These are phyloP conservation scores for Fusarium chaquense DNA, from an alignment of 2,329 filamentous ascomycete species.

Conservation along the genomic window DNA sequence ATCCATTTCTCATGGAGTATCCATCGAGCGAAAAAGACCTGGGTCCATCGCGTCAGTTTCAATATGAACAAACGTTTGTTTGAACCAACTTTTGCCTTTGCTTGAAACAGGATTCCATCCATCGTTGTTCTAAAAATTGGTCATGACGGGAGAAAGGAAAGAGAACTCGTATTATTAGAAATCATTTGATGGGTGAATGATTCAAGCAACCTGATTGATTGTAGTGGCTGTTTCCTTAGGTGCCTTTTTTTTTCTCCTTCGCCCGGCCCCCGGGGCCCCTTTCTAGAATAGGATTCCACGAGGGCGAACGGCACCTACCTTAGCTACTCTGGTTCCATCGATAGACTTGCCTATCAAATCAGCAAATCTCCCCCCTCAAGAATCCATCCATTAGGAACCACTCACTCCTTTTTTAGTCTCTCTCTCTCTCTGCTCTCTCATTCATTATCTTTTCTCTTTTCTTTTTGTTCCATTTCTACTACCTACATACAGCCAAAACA, in stretches of 20 bases:
- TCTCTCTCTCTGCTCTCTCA: constrained; percentile 18
- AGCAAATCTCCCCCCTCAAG: constrained; percentile 36
- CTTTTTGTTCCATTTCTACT: constrained; percentile 7
- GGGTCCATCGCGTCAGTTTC: constrained; percentile 9
- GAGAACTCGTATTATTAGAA: not conserved
- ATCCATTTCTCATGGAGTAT: not conserved
- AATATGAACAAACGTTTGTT: constrained; percentile 12
- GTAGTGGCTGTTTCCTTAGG: constrained; percentile 25
- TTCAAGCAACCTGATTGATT: constrained; percentile 24
- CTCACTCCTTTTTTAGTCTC: constrained; percentile 21
- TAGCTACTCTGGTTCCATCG: constrained; percentile 12
- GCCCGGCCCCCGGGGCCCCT: constrained; percentile 30
- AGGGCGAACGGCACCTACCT: constrained; percentile 32
- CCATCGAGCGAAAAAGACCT: not conserved
- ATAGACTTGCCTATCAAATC: constrained; percentile 30
- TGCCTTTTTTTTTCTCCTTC: constrained; percentile 17
- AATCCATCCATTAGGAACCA: constrained; percentile 8
- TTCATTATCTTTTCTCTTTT: constrained; percentile 17
- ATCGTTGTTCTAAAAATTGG: not conserved
- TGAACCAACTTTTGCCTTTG: constrained; percentile 25
- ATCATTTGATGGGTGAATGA: constrained; percentile 20
- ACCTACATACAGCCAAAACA: not conserved
- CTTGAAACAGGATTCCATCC: not conserved
- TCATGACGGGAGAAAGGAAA: not conserved
- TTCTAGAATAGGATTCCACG: constrained; percentile 28